phyloP scores from a whole-genome alignment of 805 yeast genomes.

The Scheffersomyces amazonensis region DNA sequence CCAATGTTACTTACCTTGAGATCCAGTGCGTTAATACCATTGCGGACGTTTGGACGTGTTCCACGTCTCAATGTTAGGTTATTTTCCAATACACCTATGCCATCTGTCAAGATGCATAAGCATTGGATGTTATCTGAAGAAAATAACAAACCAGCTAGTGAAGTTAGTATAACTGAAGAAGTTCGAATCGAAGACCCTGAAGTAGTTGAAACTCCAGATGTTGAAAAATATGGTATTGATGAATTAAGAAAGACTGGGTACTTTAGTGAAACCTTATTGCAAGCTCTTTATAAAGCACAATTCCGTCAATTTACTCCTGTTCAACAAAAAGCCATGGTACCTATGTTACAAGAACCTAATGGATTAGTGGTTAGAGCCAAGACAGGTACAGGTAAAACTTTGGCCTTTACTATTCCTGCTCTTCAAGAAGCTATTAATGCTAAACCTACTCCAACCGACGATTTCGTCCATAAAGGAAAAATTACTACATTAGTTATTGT shows the following conservation, averaged over 20 bases:
- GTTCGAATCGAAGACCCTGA: too few relatives aligned
- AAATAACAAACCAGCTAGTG: too few relatives aligned
- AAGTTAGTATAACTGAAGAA: too few relatives aligned
- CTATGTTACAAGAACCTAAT: constrained; percentile 49
- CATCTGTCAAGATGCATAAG: too few relatives aligned
- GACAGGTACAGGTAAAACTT: constrained; percentile 94
- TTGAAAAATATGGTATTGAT: constrained; percentile 6
- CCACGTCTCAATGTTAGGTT: too few relatives aligned
- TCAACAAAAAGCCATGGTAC: constrained; percentile 60
- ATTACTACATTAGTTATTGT: constrained; percentile 62
- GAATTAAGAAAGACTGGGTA: constrained; percentile 8
- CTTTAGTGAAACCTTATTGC: constrained; percentile 12
- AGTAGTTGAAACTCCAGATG: neutral
- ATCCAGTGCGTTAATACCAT: too few relatives aligned
- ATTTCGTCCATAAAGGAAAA: constrained; percentile 16
- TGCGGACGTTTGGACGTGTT: too few relatives aligned
- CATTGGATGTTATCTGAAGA: too few relatives aligned
- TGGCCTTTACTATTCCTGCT: constrained; percentile 82
- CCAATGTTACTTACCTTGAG: too few relatives aligned
- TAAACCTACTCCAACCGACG: constrained; percentile 37
- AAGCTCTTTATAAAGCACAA: constrained; percentile 41
- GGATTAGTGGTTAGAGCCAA: constrained; percentile 87
- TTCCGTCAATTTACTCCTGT: constrained; percentile 62
- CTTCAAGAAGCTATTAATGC: constrained; percentile 20
- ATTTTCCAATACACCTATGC: too few relatives aligned